phyloP scores from a whole-genome alignment of 441 rosid species.

The Brassica hybrid region DNA sequence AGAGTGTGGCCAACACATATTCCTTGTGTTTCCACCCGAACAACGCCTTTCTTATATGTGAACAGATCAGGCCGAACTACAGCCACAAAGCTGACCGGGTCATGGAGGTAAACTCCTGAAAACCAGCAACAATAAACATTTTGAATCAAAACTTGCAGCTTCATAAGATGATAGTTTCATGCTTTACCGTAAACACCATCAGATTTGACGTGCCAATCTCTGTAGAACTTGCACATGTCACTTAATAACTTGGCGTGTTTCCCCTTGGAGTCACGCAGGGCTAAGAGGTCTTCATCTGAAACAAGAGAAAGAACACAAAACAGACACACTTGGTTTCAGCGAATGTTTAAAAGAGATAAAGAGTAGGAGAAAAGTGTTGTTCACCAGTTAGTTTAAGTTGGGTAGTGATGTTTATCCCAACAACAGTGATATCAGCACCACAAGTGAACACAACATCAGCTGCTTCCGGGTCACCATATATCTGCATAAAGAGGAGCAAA shows the following conservation, averaged over 20 bases:
- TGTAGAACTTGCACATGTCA: not conserved
- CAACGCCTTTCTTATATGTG: constrained; percentile 81
- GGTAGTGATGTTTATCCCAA: constrained; percentile 90
- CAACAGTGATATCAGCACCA: constrained; percentile 40
- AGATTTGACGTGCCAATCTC: constrained; percentile 4
- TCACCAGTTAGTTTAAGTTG: constrained; percentile 81
- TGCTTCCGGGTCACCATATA: constrained; percentile 92
- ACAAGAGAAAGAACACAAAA: not conserved
- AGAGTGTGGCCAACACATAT: constrained; percentile 81
- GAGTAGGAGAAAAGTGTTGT: constrained; percentile 1
- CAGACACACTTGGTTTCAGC: not conserved
- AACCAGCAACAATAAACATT: constrained; percentile 12
- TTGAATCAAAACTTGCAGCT: not conserved
- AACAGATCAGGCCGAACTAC: constrained; percentile 83
- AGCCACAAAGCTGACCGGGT: constrained; percentile 84
- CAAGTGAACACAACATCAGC: constrained; percentile 97
- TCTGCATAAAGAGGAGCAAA: constrained; percentile 50
- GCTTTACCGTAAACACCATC: not conserved
- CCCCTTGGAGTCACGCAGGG: constrained; percentile 65
- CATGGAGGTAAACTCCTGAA: constrained; percentile 88
- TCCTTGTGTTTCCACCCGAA: constrained; percentile 95
- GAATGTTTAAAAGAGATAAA: not conserved
- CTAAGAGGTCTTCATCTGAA: constrained; percentile 67
- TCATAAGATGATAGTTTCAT: not conserved
- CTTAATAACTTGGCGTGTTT: constrained; percentile 62